A percentile compares a stretch with the other conserved stretches of the same genome.
Conservation (phyloP, 164 flowering plant genomes). For the Vitis amurensis region DNA sequence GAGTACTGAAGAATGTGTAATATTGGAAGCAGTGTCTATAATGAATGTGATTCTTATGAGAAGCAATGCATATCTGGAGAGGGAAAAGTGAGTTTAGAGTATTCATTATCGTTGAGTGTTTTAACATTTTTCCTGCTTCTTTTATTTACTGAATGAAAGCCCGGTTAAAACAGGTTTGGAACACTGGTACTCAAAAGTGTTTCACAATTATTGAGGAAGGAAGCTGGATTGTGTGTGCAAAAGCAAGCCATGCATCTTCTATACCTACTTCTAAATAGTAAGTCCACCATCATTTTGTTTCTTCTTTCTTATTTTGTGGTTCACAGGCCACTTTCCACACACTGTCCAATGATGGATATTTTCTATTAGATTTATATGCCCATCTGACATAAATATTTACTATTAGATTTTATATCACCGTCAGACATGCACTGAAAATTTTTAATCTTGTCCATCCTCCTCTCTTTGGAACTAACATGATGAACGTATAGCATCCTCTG, state of each 20-base stretch:
- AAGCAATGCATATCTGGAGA: conserved; percentile 56
- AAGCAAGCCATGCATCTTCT: conserved; percentile 70
- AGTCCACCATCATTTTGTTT: conserved; percentile 19
- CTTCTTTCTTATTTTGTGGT: conserved; percentile 2
- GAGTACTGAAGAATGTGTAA: conserved; percentile 42
- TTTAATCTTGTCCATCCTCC: too few relatives aligned
- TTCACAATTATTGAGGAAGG: conserved; percentile 55
- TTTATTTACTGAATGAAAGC: conserved; percentile 4
- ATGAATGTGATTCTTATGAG: conserved; percentile 75
- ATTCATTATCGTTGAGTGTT: background rate
- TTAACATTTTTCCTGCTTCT: background rate
- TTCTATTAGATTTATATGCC: too few relatives aligned
- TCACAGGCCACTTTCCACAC: background rate
- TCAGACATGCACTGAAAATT: too few relatives aligned
- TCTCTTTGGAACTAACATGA: too few relatives aligned
- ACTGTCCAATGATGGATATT: too few relatives aligned
- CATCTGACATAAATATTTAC: too few relatives aligned
- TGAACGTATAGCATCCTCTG: too few relatives aligned
- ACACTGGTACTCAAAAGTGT: conserved; percentile 45
- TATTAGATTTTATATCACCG: too few relatives aligned
- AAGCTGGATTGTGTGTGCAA: conserved; percentile 59
- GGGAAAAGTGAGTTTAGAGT: conserved; percentile 58
- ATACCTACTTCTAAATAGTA: conserved; percentile 80
- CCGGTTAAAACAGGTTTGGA: conserved; percentile 64
- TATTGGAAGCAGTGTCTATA: conserved; percentile 66